Evolutionary conservation across 1,139 yeast genomes (phyloP), one percentile per base, ranked within the genome.

Genomic region (Suhomyces panamericanus): DNA sequence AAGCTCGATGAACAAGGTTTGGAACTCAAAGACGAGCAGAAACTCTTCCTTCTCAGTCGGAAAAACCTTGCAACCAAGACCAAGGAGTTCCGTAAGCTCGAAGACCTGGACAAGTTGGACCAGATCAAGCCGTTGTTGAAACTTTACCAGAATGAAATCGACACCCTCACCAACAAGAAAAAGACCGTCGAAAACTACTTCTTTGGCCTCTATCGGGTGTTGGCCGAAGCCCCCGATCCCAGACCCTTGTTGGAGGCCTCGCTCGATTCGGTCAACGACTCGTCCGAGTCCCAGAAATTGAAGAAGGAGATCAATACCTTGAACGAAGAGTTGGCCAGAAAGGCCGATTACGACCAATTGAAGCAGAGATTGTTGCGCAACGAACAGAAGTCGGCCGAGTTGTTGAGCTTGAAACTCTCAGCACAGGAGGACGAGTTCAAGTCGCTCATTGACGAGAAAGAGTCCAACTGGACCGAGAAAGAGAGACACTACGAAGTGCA

Each of bases 181-280:
- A 89, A 90, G 59, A 73, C 66, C 40, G 82, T 87, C 1, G 98
- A 93, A 59, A 73, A 75, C 31, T 75, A 82, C 39, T 85, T 93
- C 58, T 80, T 90, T 63, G 83, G 83, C 17, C 71, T 88, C 24
- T 91, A 91, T 67, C 73, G 90, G 47, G 70, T 80, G 22, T 69
- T 93, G 12, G 88, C 90, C 2, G 96, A 91, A 59, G 93, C 96
- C 0, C 97, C 98, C 0, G 97, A 93, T 65, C 98, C 98, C 3
- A 78, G 77, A 49, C 96, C 96, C 3, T 66, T 91, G 38, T 68
- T 91, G 46, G 89, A 87, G 56, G 77, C 80, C 31, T 81, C 95
- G 3, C 64, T 87, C 29, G 88, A 85, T 44, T 79, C 88, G 3
- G 83, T 86, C n/a, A 64, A 76, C 11, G 78, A 79, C 30, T 73